These are phyloP conservation scores for Globisporangium camurandrum DNA, from an alignment of 352 stramenopile species.

Conservation along the genomic window DNA sequence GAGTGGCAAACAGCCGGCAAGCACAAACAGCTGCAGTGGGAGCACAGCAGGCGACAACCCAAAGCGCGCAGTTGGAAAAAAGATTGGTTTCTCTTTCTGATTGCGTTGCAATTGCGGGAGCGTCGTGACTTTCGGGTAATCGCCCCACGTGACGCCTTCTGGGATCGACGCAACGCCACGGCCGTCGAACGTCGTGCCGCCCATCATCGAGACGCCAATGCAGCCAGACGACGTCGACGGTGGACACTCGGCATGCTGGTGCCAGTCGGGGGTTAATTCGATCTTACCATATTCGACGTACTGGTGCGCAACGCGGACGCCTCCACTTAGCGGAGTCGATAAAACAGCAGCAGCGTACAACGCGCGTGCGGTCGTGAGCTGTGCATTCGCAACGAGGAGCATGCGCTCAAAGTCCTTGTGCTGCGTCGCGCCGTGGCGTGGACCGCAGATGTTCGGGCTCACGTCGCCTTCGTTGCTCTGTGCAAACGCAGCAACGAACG, in stretches of 20 bases:
- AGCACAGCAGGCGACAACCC: constrained; percentile 64
- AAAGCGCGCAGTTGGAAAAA: constrained; percentile 71
- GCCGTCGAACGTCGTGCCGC: constrained; percentile 70
- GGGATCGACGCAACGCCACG: constrained; percentile 49
- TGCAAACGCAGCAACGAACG: constrained; percentile 90
- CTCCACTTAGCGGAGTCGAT: constrained; percentile 26
- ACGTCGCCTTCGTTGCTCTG: constrained; percentile 93
- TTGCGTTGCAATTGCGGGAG: constrained; percentile 58
- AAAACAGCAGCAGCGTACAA: constrained; percentile 45
- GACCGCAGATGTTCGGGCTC: constrained; percentile 87
- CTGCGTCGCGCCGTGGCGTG: constrained; percentile 50
- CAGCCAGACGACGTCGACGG: constrained; percentile 65
- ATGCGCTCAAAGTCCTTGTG: constrained; percentile 78
- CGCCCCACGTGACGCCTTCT: constrained; percentile 63
- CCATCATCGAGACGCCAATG: constrained; percentile 82
- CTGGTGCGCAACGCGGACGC: constrained; percentile 50
- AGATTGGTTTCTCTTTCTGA: constrained; percentile 75
- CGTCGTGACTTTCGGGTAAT: constrained; percentile 65
- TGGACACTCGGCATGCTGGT: constrained; percentile 55
- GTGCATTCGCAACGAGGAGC: constrained; percentile 66
- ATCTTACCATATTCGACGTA: constrained; percentile 76
- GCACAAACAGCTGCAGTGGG: constrained; percentile 60
- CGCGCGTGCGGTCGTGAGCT: constrained; percentile 51
- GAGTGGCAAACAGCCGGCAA: constrained; percentile 50
- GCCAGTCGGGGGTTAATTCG: constrained; percentile 51